These are phyloP conservation scores for Diaporthe eres DNA, from an alignment of 2,329 filamentous ascomycete species.

Conservation along the genomic window DNA sequence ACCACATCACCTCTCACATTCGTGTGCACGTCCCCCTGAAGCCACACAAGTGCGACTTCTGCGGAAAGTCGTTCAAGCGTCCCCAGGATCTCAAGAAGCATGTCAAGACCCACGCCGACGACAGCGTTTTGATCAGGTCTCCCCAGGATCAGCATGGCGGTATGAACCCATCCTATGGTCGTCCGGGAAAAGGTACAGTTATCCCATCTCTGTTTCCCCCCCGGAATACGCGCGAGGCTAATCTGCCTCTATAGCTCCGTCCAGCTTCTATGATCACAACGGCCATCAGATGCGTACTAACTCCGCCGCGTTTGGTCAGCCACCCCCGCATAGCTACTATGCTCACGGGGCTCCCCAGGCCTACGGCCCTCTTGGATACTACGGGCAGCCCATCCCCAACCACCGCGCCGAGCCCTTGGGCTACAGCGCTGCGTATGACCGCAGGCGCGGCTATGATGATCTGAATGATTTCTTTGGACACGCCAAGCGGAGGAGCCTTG, in stretches of 20 bases:
- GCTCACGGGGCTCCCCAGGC: slow-evolving; percentile 65
- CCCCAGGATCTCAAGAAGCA: slow-evolving; percentile 99
- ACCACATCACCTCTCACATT: slow-evolving; percentile 99
- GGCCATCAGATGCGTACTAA: slow-evolving; percentile 71
- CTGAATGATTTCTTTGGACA: slow-evolving; percentile 95
- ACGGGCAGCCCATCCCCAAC: slow-evolving; percentile 71
- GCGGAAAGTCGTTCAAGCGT: slow-evolving; percentile 98
- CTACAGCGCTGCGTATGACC: slow-evolving; percentile 74
- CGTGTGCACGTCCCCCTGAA: slow-evolving; percentile 98
- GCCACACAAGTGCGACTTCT: slow-evolving; percentile 99
- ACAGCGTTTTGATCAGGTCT: slow-evolving; percentile 79
- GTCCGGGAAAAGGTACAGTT: slow-evolving; percentile 69
- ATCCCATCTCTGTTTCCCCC: slow-evolving; percentile 39
- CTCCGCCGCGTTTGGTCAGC: slow-evolving; percentile 65
- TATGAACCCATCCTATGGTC: slow-evolving; percentile 66
- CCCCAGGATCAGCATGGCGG: slow-evolving; percentile 66
- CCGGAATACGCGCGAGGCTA: slow-evolving; percentile 53
- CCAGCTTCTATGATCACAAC: slow-evolving; percentile 76
- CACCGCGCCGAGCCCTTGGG: slow-evolving; percentile 73
- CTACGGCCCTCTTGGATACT: slow-evolving; percentile 77
- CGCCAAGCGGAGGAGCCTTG: slow-evolving; percentile 91
- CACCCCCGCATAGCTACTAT: slow-evolving; percentile 73
- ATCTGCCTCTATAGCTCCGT: slow-evolving; percentile 62
- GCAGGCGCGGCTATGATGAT: slow-evolving; percentile 89
- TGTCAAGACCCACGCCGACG: slow-evolving; percentile 98